Evolutionary conservation across 805 yeast species (phyloP), one percentile per base, ranked within the genome.

Genomic region (Geotrichum ghanense): DNA sequence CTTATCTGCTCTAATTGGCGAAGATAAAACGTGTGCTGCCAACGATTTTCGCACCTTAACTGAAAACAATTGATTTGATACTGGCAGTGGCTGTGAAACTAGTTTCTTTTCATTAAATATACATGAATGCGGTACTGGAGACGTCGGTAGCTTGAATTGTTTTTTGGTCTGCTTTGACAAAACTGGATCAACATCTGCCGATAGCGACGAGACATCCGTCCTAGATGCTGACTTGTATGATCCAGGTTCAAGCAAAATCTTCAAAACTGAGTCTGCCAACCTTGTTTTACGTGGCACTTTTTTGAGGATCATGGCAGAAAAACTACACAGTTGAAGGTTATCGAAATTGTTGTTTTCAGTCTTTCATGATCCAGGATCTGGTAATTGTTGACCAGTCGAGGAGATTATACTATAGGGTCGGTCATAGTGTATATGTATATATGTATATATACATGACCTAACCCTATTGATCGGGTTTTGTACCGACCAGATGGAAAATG

Each of bases 1-100:
- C 17, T 39, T 39, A n/a, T 39, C 42, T 10, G 25, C 42, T 19
- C 42, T 22, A 20, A 39, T 24, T 6, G 42, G 42, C 5, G 42
- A 39, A 5, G 42, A 22, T 24, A 39, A 24, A 12, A 39, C n/a
- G 7, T 39, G 6, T 7, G 42, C 42, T 6, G 25, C 19, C 6
- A 39, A n/a, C 17, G 37, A n/a, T 12, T 19, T 19, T 6, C 16
- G 10, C 5, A 31, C 7, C 4, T 4, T 31, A 16, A n/a, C 14
- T 31, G 37, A 31, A 31, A 31, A 31, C 17, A 6, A 6, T 5
- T 10, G 10, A 6, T 31, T 16, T 19, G 12, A 16, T 31, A n/a
- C 17, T 5, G 5, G 12, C 17, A 31, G 16, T 10, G 5, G 5
- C 10, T 10, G 12, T 19, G 12, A n/a, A 4, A 5, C 17, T 19